Conservation (phyloP, 2,329 filamentous ascomycete species). For the Colletotrichum kahawae region DNA sequence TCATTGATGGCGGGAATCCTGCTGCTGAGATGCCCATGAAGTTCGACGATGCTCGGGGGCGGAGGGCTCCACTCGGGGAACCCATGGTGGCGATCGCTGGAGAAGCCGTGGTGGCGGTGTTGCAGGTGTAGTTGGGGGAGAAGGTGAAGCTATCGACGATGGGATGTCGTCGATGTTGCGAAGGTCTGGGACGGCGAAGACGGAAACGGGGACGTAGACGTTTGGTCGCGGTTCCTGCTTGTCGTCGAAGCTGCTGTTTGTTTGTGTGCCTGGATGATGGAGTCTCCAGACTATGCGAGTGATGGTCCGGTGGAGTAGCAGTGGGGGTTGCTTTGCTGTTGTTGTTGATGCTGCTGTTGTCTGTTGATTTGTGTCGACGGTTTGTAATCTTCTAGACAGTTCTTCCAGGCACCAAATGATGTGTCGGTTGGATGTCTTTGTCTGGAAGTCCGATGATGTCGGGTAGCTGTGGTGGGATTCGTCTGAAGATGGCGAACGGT, state of each 20-base stretch:
- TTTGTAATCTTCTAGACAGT: neutral
- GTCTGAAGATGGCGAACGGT: neutral
- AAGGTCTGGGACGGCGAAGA: neutral
- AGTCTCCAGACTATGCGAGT: neutral
- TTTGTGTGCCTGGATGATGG: neutral
- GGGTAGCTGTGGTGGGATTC: neutral
- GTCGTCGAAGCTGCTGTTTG: neutral
- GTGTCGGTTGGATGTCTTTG: neutral
- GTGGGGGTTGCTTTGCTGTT: neutral
- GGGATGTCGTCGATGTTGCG: neutral
- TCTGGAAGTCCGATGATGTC: neutral
- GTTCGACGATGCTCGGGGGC: conserved; percentile 17
- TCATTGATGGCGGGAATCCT: conserved; percentile 14
- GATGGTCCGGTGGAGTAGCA: neutral
- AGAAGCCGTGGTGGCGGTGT: conserved; percentile 19
- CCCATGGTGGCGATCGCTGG: conserved; percentile 20
- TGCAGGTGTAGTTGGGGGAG: neutral
- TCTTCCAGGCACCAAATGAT: neutral
- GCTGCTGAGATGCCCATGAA: conserved; percentile 16
- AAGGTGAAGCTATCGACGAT: neutral
- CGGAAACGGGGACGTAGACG: neutral
- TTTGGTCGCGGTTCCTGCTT: neutral
- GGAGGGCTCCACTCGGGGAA: conserved; percentile 19
- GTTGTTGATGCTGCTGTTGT: neutral
- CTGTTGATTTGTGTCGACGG: neutral